Base-by-base conservation (phyloP, 805 yeast species). In the Pichia nakasei region DNA sequence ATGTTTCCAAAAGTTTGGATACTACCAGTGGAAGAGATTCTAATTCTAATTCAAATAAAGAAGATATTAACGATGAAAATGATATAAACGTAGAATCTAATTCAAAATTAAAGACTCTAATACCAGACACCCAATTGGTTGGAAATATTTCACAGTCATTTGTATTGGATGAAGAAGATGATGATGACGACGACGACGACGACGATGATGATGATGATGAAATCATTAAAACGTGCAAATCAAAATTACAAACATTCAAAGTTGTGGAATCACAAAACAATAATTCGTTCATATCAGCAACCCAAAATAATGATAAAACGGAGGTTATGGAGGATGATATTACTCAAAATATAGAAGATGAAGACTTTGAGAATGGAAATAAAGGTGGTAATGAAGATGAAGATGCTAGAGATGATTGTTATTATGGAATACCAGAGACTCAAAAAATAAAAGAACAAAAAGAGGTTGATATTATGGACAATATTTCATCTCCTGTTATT, bases 61-160 rank as follows among this genome's bases (percentile, higher is more conserved):
- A 29, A 13, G 5, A 29, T 9, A 8, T 34, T 21, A 32, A 43
- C 19, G 21, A 3, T 5, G 33, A n/a, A 29, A 5, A 11, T 9
- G n/a, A 29, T 13, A 22, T 13, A 24, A 38, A 27, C 9, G 39
- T n/a, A 22, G 18, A 32, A 29, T 31, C 35, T 9, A 27, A 20
- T 31, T 12, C 2, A 15, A 22, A 20, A 22, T 7, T 17, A 5
- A 35, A 35, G 19, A 21, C 15, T 21, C 19, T 35, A 20, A 7
- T 35, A 3, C 22, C 34, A 27, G 46, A 39, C 22, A 44, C 47
- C 2, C 47, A 44, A 31, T 20, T 44, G 2, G 33, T 44, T 13
- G 43, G 39, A 18, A 36, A 44, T 24, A 31, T 32, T 17, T 44
- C 47, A 3, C 47, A 44, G 21, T 44, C 47, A 9, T 18, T 44